phyloP scores from a whole-genome alignment of 1,284 basidiomycete species.

The Sphaerobolus stellatus region DNA sequence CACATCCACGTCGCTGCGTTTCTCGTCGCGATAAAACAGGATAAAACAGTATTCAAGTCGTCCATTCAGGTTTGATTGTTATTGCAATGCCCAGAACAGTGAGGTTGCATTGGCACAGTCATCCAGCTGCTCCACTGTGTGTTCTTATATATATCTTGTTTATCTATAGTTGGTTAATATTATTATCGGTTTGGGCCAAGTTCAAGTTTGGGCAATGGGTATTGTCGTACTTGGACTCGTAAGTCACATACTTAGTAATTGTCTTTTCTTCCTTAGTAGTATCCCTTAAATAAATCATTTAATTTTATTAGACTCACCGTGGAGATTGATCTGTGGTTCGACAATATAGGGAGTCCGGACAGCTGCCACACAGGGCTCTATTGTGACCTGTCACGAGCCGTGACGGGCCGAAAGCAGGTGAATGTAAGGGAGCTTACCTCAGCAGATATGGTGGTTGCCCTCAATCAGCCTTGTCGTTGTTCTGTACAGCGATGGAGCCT shows the following conservation, averaged over 20 bases:
- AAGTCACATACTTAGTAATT: too few species aligned
- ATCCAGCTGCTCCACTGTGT: neutral
- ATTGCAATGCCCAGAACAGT: neutral
- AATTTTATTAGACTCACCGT: neutral
- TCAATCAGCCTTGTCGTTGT: neutral
- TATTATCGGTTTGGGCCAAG: too few species aligned
- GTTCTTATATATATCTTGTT: neutral
- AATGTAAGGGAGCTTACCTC: neutral
- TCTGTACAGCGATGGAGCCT: constrained; percentile 4
- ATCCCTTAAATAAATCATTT: neutral
- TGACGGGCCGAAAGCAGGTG: neutral
- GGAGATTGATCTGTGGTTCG: neutral
- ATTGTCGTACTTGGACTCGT: too few species aligned
- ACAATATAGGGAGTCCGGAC: neutral
- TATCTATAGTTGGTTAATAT: too few species aligned
- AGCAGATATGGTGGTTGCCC: neutral
- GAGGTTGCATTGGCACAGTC: neutral
- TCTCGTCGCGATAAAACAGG: neutral
- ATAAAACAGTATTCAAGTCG: neutral
- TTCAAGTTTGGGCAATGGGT: too few species aligned
- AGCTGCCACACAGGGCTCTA: neutral
- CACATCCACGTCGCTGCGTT: too few species aligned
- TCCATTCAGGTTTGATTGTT: neutral
- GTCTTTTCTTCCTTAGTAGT: too few species aligned
- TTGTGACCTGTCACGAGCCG: neutral